A percentile compares a stretch with the other conserved stretches of the same genome.
These are phyloP conservation scores for Xerocomus minutiporus DNA, from an alignment of 1,284 basidiomycete genomes.

Conservation along the genomic window DNA sequence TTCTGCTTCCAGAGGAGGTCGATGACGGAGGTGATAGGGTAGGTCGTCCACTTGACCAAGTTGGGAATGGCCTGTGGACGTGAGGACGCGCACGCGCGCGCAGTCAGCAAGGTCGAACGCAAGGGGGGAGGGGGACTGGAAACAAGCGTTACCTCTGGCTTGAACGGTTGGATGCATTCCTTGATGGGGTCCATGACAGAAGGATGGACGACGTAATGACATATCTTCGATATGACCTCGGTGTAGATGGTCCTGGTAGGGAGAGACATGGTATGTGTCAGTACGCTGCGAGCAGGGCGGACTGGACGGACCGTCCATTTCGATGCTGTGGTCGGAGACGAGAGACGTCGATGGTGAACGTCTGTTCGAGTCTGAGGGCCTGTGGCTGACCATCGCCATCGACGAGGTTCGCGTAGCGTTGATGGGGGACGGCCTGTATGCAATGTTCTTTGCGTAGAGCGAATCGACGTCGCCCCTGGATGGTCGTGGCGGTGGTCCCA, in stretches of 20 bases:
- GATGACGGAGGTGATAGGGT: too few relatives aligned
- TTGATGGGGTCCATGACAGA: neutral
- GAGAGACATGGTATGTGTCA: too few relatives aligned
- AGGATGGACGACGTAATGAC: neutral
- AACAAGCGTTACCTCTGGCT: neutral
- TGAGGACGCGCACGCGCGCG: too few relatives aligned
- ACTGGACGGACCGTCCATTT: neutral
- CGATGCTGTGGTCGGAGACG: neutral
- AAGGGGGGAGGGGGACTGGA: too few relatives aligned
- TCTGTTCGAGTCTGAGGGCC: slow-evolving; percentile 3
- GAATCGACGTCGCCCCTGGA: neutral
- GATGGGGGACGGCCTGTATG: neutral
- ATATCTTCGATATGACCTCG: neutral
- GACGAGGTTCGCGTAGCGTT: neutral
- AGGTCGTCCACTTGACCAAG: too few relatives aligned
- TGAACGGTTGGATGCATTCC: neutral
- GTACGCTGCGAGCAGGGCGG: too few relatives aligned
- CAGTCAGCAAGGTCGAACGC: too few relatives aligned
- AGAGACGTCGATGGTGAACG: neutral
- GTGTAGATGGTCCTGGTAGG: neutral
- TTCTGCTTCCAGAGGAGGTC: too few relatives aligned
- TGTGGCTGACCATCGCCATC: neutral
- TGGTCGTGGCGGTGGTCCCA: neutral
- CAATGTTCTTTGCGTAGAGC: neutral
- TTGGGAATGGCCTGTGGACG: too few relatives aligned